phyloP scores from a whole-genome alignment of 2,329 filamentous ascomycete species.

The Microdochium bolleyi region DNA sequence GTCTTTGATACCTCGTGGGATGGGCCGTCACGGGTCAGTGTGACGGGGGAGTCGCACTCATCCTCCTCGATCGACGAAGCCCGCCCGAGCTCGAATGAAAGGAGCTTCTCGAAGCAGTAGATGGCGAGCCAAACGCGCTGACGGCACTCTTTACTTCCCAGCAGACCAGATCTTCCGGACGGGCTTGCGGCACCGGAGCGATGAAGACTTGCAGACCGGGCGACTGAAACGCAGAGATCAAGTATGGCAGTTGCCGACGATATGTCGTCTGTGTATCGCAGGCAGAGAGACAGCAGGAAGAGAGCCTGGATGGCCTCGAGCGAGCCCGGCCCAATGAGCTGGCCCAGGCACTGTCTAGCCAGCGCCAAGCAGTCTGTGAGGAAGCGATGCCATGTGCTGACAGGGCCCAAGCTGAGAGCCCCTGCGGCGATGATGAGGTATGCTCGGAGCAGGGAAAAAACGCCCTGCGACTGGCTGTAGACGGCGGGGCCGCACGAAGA shows the following conservation, averaged over 20 bases:
- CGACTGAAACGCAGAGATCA: constrained; percentile 3
- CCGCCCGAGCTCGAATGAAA: constrained; percentile 5
- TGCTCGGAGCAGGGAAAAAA: not conserved
- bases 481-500: not conserved
- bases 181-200: not conserved
- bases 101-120: constrained; percentile 6
- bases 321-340: constrained; percentile 1
- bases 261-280: constrained; percentile 3
- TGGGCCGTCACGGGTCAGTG: too few relatives aligned
- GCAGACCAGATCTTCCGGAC: not conserved
- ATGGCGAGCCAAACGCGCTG: constrained; percentile 5
- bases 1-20: too few relatives aligned
- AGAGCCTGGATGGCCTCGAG: constrained; percentile 3
- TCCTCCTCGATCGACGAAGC: not conserved
- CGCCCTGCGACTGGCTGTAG: constrained; percentile 1
- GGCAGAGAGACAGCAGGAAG: constrained; percentile 3
- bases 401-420: not conserved
- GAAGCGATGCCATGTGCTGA: not conserved
- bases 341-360: not conserved
- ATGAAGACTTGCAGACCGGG: constrained; percentile 2
- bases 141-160: constrained; percentile 1
- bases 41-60: too few relatives aligned
- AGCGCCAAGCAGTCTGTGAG: too few relatives aligned
- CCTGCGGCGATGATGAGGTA: constrained; percentile 1
- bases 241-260: constrained; percentile 3